Base-by-base conservation (phyloP, 805 yeast genomes). In the Metschnikowia borealis region DNA sequence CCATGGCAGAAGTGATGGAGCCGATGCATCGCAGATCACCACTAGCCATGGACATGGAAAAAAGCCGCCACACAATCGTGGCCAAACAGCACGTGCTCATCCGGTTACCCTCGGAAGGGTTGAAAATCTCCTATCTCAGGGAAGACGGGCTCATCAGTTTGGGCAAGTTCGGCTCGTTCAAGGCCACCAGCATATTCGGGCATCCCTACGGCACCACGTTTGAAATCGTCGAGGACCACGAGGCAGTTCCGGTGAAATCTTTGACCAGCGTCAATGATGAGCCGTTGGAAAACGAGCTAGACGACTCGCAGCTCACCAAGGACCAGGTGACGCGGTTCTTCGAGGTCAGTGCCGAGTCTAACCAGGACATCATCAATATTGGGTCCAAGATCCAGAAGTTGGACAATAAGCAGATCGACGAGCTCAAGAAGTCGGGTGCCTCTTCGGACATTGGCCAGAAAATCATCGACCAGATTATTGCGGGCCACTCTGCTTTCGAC, bases 121-220 rank as follows among this genome's bases (percentile, higher is more conserved):
- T 83, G 61, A 85, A 88, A 63, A 77, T 91, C 37, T 82, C 86
- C n/a, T 81, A 84, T 57, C 70, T 91, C 52, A 77, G 75, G 45
- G 75, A 80, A 3, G 82, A 79, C 32, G 82, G 84, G 0, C 64
- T 78, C 10, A 77, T 94, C 17, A 81, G 82, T 49, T 74, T 94
- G 55, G 99, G 99, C 1, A 92, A 94, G 64, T 94, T 92, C 67
- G 99, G 99, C 17, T 74, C 85, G 0, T 94, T 94, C 64, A 70
- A 77, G 31, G 89, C 86, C 2, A 81, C 84, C 54, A 85, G 81
- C 47, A 77, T 92, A 11, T 66, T 92, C 38, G 97, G 97, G 2
- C 84, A 75, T 59, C 86, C 90, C 5, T 87, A 80, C 61, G 99
- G 98, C 1, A 92, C 88, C 57, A 82, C 96, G 0, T 94, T 91